Evolutionary conservation across 768 basidiomycete species (phyloP).

Genomic region (Tricholoma flavovirens): DNA sequence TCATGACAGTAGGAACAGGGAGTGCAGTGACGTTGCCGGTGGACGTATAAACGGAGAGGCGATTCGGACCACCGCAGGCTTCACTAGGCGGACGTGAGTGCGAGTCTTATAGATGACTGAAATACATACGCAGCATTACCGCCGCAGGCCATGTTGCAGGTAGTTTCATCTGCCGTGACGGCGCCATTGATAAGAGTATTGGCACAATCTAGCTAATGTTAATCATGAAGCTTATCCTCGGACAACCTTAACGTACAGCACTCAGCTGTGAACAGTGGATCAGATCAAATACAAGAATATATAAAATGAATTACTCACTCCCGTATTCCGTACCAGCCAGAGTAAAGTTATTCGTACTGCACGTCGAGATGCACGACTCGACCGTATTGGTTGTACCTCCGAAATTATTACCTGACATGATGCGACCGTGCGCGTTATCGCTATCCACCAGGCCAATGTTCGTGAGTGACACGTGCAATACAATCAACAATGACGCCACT

Average conservation of each 20-base stretch:
- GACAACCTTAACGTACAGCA: constrained; percentile 36
- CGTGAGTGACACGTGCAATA: not conserved
- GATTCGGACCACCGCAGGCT: constrained; percentile 69
- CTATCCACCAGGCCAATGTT: not conserved
- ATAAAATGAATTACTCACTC: constrained; percentile 28
- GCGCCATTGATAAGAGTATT: constrained; percentile 60
- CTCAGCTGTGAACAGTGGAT: constrained; percentile 22
- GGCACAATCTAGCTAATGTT: constrained; percentile 53
- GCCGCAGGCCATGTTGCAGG: constrained; percentile 71
- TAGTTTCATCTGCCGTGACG: constrained; percentile 35
- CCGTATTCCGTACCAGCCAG: constrained; percentile 68
- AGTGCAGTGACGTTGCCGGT: constrained; percentile 44
- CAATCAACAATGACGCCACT: constrained; percentile 14
- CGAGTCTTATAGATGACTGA: constrained; percentile 2
- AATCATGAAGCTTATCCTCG: not conserved
- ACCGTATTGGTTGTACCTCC: constrained; percentile 43
- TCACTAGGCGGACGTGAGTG: constrained; percentile 31
- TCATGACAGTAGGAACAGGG: constrained; percentile 54
- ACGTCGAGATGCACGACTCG: constrained; percentile 56
- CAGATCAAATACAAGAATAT: constrained; percentile 3
- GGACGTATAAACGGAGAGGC: constrained; percentile 64
- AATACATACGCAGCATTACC: constrained; percentile 57
- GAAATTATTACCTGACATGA: constrained; percentile 31
- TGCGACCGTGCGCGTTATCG: constrained; percentile 62
- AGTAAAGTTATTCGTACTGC: constrained; percentile 49